Base-by-base conservation (phyloP, 2,329 filamentous ascomycete species). In the Emergomyces pasteurianus region DNA sequence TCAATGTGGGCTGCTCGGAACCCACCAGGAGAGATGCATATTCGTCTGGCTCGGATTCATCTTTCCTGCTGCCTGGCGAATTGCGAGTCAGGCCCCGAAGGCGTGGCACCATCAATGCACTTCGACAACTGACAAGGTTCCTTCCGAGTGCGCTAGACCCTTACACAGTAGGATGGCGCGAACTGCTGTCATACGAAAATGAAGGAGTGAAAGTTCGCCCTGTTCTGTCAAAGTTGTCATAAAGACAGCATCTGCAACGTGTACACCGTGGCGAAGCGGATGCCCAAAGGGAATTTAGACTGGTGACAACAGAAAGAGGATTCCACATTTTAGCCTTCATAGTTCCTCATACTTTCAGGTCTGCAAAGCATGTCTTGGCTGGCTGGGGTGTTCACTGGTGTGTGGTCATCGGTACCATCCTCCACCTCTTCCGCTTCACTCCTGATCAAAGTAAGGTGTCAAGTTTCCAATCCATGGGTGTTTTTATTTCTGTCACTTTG, bases 51-150 rank as follows among this genome's bases (percentile, higher is more conserved):
- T 42, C 54, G n/a, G 34, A 10, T 43, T 43, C 54, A 43, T 43
- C 16, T 31, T 43, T 16, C 40, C 28, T 57, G 54, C 23, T 55
- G 36, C 53, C 54, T 46, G 54, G 31, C 54, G 54, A 43, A 57
- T 28, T 46, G 40, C 14, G 54, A 43, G 21, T 57, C 38, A 43
- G 38, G 54, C 38, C 38, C 21, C 38, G 34, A 57, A 57, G 38
- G 38, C 54, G 54, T 57, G 54, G 54, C 54, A 57, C 54, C 54
- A 57, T 57, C 54, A 43, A 57, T 26, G 54, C 54, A 46, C 21
- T 57, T 38, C 46, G 23, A 43, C 38, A 57, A 28, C 36, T 43
- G 38, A 57, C 54, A 57, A 43, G 38, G 40, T 46, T 42, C 26
- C 46, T 43, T 57, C 38, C 40, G 26, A 43, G 54, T 43, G 38